phyloP scores from a whole-genome alignment of 2,329 filamentous ascomycete genomes.

The Aspergillus japonicus region DNA sequence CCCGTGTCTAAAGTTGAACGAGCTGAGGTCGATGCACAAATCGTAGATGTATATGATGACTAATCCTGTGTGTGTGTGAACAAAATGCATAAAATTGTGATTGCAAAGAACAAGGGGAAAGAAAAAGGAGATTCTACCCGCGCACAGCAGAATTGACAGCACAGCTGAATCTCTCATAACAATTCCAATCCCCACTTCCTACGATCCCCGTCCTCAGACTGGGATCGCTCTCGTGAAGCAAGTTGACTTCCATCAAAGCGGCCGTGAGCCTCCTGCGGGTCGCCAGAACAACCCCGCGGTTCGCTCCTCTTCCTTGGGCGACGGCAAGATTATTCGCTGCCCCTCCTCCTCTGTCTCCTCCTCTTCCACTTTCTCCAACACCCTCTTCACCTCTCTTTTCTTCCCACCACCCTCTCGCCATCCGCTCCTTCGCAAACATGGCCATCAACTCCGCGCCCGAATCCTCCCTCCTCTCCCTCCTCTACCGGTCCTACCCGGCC shows the following conservation, averaged over 20 bases:
- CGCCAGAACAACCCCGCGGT: conserved; percentile 20
- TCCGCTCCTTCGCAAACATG: conserved; percentile 25
- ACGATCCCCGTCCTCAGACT: conserved; percentile 15
- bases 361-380: conserved; percentile 16
- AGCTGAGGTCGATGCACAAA: not conserved
- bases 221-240: conserved; percentile 19
- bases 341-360: conserved; percentile 31
- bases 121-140: not conserved
- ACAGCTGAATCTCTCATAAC: not conserved
- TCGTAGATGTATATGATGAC: not conserved
- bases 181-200: not conserved
- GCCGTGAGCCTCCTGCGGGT: conserved; percentile 20
- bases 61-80: not conserved
- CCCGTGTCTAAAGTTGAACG: not conserved
- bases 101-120: not conserved
- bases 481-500: conserved; percentile 46
- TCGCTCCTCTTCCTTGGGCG: conserved; percentile 8
- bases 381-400: conserved; percentile 5
- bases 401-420: conserved; percentile 15
- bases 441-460: conserved; percentile 36
- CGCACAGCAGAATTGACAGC: conserved; percentile 2
- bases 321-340: conserved; percentile 15
- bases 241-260: conserved; percentile 18
- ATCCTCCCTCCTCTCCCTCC: conserved; percentile 45
- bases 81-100: not conserved